Conservation (phyloP, 352 stramenopile genomes). For the Detonula confervacea region DNA sequence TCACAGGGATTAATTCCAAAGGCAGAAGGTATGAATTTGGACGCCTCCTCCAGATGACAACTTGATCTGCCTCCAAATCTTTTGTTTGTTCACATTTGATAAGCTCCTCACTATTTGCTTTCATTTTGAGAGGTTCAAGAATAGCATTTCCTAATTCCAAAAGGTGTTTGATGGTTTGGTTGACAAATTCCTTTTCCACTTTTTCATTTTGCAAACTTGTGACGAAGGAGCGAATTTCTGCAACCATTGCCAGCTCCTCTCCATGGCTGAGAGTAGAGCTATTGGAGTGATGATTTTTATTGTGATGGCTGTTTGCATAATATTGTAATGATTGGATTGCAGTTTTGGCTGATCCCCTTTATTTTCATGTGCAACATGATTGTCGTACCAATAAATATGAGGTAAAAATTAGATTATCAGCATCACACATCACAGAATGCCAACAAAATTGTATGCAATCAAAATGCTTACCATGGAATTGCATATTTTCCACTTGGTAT, state of each 20-base stretch:
- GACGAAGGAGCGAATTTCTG: conserved; percentile 50
- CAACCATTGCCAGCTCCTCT: conserved; percentile 47
- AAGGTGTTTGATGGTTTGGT: conserved; percentile 10
- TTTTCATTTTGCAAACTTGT: conserved; percentile 9
- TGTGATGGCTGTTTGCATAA: conserved; percentile 5
- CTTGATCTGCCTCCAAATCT: neutral
- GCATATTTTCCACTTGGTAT: conserved; percentile 13
- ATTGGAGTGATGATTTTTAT: neutral
- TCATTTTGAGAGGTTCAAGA: conserved; percentile 26
- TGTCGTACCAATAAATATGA: neutral
- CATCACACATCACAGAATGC: neutral
- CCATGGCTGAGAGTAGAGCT: conserved; percentile 19
- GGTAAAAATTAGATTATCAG: neutral
- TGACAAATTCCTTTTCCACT: neutral
- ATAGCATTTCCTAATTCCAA: conserved; percentile 27
- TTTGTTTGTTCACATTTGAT: neutral
- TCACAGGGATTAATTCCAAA: conserved; percentile 44
- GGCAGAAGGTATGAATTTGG: conserved; percentile 38
- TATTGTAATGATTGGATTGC: conserved; percentile 47
- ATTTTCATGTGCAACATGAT: neutral
- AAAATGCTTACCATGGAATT: conserved; percentile 20
- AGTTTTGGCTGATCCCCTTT: conserved; percentile 34
- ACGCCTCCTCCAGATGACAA: neutral
- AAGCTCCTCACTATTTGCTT: neutral
- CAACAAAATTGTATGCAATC: neutral